Percentiles rank a stretch among this genome's conserved stretches.
These are phyloP conservation scores for Kandelia obovata DNA, from an alignment of 345 rosid genomes.

Conservation along the genomic window DNA sequence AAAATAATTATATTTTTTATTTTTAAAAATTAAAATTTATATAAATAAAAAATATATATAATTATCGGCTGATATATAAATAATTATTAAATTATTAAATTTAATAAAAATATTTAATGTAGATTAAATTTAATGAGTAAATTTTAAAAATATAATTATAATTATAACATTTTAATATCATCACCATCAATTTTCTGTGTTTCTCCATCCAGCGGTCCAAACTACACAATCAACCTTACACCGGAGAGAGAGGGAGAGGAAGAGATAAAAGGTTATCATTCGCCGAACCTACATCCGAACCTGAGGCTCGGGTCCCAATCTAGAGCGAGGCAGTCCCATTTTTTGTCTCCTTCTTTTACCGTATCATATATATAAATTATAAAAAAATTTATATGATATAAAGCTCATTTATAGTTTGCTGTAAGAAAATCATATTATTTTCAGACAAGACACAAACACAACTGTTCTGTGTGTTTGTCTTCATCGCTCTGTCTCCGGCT, in stretches of 20 bases:
- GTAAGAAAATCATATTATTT: background rate
- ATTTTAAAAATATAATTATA: no score
- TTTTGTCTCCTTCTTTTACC: background rate
- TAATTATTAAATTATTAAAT: no score
- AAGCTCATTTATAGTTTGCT: background rate
- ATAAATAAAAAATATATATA: no score
- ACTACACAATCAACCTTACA: background rate
- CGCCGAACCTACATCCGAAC: conserved; percentile 27
- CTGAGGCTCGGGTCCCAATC: conserved; percentile 18
- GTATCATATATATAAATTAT: background rate
- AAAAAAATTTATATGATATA: background rate
- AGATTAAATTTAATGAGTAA: no score
- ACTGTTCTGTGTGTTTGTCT: background rate
- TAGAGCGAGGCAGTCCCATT: background rate
- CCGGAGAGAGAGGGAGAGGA: background rate
- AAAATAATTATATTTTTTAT: no score
- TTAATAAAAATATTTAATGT: no score
- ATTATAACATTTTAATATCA: background rate
- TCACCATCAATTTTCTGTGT: conserved; percentile 2
- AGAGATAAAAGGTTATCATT: background rate
- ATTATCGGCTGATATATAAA: no score
- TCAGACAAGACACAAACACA: conserved; percentile 5
- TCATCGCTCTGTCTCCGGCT: conserved; percentile 1
- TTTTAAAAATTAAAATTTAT: no score
- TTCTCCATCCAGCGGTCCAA: conserved; percentile 15